phyloP scores from a whole-genome alignment of 306 rosid genomes.

The Erythrophleum fordii region DNA sequence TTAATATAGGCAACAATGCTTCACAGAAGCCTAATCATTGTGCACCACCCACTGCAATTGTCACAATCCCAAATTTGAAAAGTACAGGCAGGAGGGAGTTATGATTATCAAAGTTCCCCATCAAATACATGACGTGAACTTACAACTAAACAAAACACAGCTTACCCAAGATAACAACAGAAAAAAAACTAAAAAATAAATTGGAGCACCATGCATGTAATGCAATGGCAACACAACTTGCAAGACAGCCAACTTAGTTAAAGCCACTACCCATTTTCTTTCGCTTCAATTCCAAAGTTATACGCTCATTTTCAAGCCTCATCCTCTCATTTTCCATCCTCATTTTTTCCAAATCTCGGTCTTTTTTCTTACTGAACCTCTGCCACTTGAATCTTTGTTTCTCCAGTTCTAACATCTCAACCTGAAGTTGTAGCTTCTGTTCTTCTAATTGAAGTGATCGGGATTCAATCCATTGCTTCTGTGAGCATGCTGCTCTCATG shows the following conservation, averaged over 20 bases:
- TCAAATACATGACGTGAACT: constrained; percentile 32
- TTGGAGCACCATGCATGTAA: constrained; percentile 29
- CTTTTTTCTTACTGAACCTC: constrained; percentile 79
- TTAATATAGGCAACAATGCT: constrained; percentile 39
- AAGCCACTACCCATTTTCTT: constrained; percentile 64
- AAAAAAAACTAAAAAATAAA: background rate
- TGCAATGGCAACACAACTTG: constrained; percentile 36
- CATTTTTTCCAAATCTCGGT: constrained; percentile 83
- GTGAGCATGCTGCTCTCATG: constrained; percentile 59
- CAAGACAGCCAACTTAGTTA: constrained; percentile 47
- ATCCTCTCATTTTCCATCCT: constrained; percentile 81
- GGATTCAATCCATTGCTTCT: constrained; percentile 76
- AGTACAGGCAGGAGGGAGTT: constrained; percentile 37
- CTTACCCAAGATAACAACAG: constrained; percentile 31
- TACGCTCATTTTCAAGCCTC: constrained; percentile 85
- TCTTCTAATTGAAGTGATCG: constrained; percentile 79
- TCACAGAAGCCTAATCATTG: constrained; percentile 35
- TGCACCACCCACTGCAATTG: constrained; percentile 41
- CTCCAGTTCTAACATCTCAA: constrained; percentile 83
- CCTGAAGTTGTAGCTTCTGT: constrained; percentile 82
- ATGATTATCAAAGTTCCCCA: constrained; percentile 36
- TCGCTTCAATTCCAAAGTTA: constrained; percentile 73
- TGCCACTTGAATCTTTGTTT: constrained; percentile 86
- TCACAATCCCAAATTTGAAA: constrained; percentile 39
- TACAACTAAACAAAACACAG: constrained; percentile 36